Base-by-base conservation (phyloP, 192 early-diverging fungal genomes). In the Linnemannia zychae region DNA sequence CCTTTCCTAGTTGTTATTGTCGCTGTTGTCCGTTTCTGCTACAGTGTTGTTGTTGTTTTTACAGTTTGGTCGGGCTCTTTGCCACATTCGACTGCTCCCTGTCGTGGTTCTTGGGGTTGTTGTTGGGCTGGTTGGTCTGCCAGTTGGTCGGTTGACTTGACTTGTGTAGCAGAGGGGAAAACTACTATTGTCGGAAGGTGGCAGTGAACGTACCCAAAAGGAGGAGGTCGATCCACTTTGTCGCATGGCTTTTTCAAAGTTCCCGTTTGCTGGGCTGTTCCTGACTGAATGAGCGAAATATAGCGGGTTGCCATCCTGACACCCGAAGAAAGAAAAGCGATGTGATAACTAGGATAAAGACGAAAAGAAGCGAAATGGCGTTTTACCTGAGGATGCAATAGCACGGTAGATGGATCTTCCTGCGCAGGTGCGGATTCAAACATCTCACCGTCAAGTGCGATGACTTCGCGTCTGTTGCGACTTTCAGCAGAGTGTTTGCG, bases 401-500 rank as follows among this genome's bases (percentile, higher is more conserved):
- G 18, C 28, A 9, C 36, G 9, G 52, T 24, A 28, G 53, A 65
- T 22, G 66, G 38, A 47, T 53, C 53, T 16, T 72, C 81, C 24
- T 57, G 63, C 12, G 38, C 16, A 11, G 77, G 50, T 3, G 68
- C 74, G 16, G 83, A 85, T 72, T 85, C 83, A 48, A 85, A 85
- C 83, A 85, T 85, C 49, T 68, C 40, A 17, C 83, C 83, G 57
- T 85, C 83, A 7, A 85, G 31, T 50, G 83, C 83, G 20, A 79
- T 79, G 12, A 67, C 83, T 70, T 85, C 72, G 36, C 83, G 72
- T 68, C 83, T 70, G 33, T 31, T 71, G 28, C 77, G 52, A 33
- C 46, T 85, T 18, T 79, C 83, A 15, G 24, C 65, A 20, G 83
- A 79, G 37, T 75, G 77, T 28, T 79, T 85, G n/a, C 83, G 66